phyloP scores from a whole-genome alignment of 352 stramenopile species.

The Phytophthora syringae region DNA sequence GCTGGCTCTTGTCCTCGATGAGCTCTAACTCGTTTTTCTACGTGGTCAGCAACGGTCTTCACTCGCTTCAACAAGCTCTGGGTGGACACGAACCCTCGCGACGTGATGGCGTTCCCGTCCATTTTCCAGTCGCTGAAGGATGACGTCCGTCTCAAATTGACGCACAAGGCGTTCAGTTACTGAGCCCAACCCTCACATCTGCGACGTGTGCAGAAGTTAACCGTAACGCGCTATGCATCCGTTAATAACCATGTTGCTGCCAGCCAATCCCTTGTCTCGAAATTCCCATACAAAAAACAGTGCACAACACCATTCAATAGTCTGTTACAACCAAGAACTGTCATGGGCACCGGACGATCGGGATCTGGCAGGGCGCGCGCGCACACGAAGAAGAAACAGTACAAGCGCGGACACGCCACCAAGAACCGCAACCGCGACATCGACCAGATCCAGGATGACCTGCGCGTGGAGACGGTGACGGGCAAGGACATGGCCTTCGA shows the following conservation, averaged over 20 bases:
- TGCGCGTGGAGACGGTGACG: slow-evolving; percentile 62
- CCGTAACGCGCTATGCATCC: slow-evolving; percentile 19
- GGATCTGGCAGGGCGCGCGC: slow-evolving; percentile 64
- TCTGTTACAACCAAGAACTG: slow-evolving; percentile 11
- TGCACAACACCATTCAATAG: too few relatives aligned
- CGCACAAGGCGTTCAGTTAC: slow-evolving; percentile 69
- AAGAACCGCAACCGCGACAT: slow-evolving; percentile 83
- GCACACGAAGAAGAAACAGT: slow-evolving; percentile 88
- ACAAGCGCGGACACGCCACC: slow-evolving; percentile 85
- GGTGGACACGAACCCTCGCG: slow-evolving; percentile 80
- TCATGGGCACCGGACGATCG: slow-evolving; percentile 47
- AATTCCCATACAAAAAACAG: slow-evolving; percentile 19
- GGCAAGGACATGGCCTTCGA: slow-evolving; percentile 76
- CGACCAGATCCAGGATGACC: slow-evolving; percentile 90
- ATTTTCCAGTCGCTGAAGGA: slow-evolving; percentile 87
- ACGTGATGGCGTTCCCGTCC: slow-evolving; percentile 86
- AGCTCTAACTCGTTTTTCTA: slow-evolving; percentile 2
- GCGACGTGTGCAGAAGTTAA: slow-evolving; percentile 26
- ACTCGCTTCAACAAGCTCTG: slow-evolving; percentile 86
- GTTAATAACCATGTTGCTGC: slow-evolving; percentile 28
- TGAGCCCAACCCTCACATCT: slow-evolving; percentile 43
- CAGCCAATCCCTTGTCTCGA: slow-evolving; percentile 30
- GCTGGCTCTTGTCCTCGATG: background rate
- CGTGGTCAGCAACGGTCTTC: slow-evolving; percentile 77
- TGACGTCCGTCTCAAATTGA: slow-evolving; percentile 63